Base-by-base conservation (phyloP, 352 stramenopile species). In the Phytophthora kernoviae region DNA sequence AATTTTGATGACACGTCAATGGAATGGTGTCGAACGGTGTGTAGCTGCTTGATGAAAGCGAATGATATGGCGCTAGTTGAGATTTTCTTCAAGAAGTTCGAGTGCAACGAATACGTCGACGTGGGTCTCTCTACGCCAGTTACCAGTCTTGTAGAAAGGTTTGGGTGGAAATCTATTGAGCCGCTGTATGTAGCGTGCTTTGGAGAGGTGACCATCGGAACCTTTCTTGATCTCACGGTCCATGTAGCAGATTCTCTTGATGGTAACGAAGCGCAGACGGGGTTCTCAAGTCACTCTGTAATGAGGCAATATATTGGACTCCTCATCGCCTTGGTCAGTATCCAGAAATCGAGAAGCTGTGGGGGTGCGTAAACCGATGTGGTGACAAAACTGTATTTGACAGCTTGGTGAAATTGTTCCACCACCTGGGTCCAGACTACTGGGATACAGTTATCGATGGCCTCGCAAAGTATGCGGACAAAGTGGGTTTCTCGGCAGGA, bases 121-220 rank as follows among this genome's bases (percentile, higher is more conserved):
- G 37, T 43, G 10, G n/a, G 21, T 18, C 12, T 43, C 15, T 8
- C 37, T 17, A 21, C 9, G 8, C 37, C 37, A 21, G 8, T 43
- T 21, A 9, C 37, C 37, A 43, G 18, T 18, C 37, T 43, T 21
- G 15, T 21, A 18, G 4, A 4, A 21, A 11, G 4, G 15, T 43
- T 43, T 21, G 37, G 37, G 3, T 43, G 37, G 37, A 43, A 43
- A 17, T 15, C 37, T 2, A 43, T 43, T 21, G 18, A 43, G 37
- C n/a, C 37, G 37, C 37, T 43, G 37, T 43, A 43, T 43, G 20
- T 43, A 21, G 4, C 37, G 37, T 43, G 37, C 37, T 43, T 43
- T 14, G 3, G n/a, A 17, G n/a, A 43, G 18, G 8, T 14, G 21
- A 43, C 37, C 15, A 43, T 43, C 15, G 37, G 21, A 21, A 21